Percentiles rank a stretch among this genome's conserved stretches.
Conservation (phyloP, 2,329 filamentous ascomycete genomes). For the Clarireedia homoeocarpa region DNA sequence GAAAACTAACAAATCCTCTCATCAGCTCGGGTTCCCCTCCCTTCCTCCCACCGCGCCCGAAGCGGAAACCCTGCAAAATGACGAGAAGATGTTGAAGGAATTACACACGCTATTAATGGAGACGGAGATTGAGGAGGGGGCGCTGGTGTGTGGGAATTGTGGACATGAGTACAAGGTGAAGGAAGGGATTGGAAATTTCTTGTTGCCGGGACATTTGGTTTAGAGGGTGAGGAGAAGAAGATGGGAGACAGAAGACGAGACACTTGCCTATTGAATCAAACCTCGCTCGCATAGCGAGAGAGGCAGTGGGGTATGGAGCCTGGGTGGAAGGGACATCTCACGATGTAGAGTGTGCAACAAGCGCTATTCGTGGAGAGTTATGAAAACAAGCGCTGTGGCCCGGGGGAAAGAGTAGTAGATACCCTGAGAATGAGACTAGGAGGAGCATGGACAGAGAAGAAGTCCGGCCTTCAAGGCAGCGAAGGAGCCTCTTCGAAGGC, state of each 20-base stretch:
- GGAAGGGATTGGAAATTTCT: constrained; percentile 93
- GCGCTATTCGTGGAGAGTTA: too few species aligned
- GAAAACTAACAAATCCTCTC: not conserved
- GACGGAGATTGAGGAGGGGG: constrained; percentile 83
- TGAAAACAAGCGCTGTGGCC: not conserved
- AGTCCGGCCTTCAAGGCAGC: too few species aligned
- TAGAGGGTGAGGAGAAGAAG: constrained; percentile 19
- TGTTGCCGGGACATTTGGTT: constrained; percentile 87
- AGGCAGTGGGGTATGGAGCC: not conserved
- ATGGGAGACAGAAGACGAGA: too few species aligned
- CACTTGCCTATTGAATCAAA: not conserved
- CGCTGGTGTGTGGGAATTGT: constrained; percentile 83
- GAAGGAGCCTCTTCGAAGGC: too few species aligned
- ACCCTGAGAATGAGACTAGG: not conserved
- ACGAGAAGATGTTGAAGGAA: constrained; percentile 66
- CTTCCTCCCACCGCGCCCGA: constrained; percentile 59
- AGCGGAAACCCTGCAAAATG: constrained; percentile 50
- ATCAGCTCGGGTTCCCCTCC: constrained; percentile 68
- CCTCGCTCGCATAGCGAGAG: not conserved
- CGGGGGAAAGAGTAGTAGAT: not conserved
- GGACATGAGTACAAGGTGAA: constrained; percentile 91
- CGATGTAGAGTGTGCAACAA: too few species aligned
- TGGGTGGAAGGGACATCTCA: not conserved
- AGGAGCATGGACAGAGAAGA: not conserved
- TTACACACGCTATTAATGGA: constrained; percentile 78